Evolutionary conservation across 2,329 filamentous ascomycete species (phyloP), one percentile per base, ranked within the genome.

Genomic region (Fusarium globosum): DNA sequence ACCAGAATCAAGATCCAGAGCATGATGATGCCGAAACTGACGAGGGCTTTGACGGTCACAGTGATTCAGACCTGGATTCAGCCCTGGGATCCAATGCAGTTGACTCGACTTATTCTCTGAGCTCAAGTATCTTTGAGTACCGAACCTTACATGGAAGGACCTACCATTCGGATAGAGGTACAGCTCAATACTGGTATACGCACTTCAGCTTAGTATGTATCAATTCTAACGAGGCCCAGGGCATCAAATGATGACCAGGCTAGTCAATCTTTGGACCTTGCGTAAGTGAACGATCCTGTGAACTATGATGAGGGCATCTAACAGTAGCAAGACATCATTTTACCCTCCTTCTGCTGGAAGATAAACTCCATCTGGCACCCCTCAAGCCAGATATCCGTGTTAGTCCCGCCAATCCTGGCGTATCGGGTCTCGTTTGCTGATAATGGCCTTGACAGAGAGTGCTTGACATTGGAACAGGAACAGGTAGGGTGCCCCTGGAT

Each of bases 181-280:
- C 38, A 38, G 52, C 61, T 2, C 61, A 65, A 7, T 68, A 68
- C 8, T 68, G 61, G 65, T 68, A 42, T 15, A 23, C 2, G 2
- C 0, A 4, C 10, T 4, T 7, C 1, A 0, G 1, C 0, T 16
- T 2, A 14, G 1, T 16, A 16, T 11, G 0, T 0, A 2, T 0
- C 4, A 10, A 4, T 2, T 18, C 36, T 68, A 6, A 68, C 6
- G 12, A 4, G 2, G 8, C 2, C 0, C 0, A 68, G 65, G 65
- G 65, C 65, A 33, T 65, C 61, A 0, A 68, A 68, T 38, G 65
- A 68, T 23, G 53, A 65, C 10, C 52, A 65, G 21, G 65, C 65
- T 3, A 66, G 61, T 18, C 53, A 65, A 21, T 68, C 65, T 4
- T 23, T 68, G 8, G 65, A 68, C 15, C 16, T 68, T 28, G 65